Evolutionary conservation across 2,329 filamentous ascomycete genomes (phyloP), one percentile per base, ranked within the genome.

Genomic region (Gnomoniopsis smithogilvyi): DNA sequence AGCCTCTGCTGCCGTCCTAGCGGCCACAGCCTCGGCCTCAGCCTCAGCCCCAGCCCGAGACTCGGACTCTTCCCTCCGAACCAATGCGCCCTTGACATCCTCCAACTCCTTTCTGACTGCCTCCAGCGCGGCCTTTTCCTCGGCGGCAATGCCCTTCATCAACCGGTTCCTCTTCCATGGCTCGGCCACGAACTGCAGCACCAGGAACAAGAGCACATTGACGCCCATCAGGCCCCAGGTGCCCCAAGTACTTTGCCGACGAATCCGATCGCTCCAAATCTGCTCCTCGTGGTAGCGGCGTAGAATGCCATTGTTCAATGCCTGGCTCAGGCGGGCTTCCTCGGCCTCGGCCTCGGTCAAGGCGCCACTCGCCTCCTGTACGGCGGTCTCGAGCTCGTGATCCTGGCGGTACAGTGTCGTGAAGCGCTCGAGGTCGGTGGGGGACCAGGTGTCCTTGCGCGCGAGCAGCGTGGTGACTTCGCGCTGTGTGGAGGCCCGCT

Each of bases 191-290:
- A 96, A 88, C 74, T 97, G 88, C 66, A 96, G 87, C 19, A 93
- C 81, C 55, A 99, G 75, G 70, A 99, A 91, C 50, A 99, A 76
- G 62, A 98, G 72, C 34, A 98, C 90, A 70, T 99, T 99, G 69
- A 98, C 85, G 24, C 94, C 94, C 95, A 99, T 99, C 62, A 99
- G 78, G 0, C 94, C 95, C 87, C 96, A 98, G 0, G 95, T 99
- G 38, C 96, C 94, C 95, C 95, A 99, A 0, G 95, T 99, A 72
- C 90, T 95, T 80, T 96, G 96, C 64, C 95, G 83, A 38, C 95
- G 83, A 70, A 99, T 99, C 67, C 96, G 94, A 72, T 99, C 95
- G 70, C 91, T 96, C 95, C 95, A 99, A 58, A 99, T 96, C 77
- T 99, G 95, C 78, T 99, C 95, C 76, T 99, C 95, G 73, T 99